Percentiles rank a stretch among this genome's conserved stretches.
phyloP scores from a whole-genome alignment of 2,329 filamentous ascomycete species.

The Verticillium dahliae region DNA sequence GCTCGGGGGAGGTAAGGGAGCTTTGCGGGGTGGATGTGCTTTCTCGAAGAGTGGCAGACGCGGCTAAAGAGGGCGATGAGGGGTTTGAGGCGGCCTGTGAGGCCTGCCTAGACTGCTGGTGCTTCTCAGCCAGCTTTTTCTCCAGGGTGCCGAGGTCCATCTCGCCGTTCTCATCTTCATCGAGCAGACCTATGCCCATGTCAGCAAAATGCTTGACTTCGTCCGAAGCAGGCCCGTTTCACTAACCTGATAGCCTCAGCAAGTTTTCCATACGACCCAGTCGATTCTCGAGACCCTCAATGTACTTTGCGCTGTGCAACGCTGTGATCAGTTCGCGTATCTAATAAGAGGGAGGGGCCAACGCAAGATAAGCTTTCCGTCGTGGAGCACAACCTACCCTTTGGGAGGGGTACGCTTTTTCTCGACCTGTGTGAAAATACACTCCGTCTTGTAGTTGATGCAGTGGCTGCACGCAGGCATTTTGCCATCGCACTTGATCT shows the following conservation, averaged over 20 bases:
- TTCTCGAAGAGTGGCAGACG: conserved; percentile 33
- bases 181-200: conserved; percentile 55
- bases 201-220: background rate
- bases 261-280: conserved; percentile 91
- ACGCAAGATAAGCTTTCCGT: background rate
- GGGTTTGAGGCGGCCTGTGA: conserved; percentile 42
- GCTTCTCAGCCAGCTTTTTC: conserved; percentile 60
- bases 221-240: background rate
- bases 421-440: conserved; percentile 94
- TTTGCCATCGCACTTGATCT: conserved; percentile 97
- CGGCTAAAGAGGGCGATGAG: conserved; percentile 42
- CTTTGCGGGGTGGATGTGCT: conserved; percentile 43
- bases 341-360: background rate
- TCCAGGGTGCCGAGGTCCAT: conserved; percentile 86
- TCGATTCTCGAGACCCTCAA: conserved; percentile 91
- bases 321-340: background rate
- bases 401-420: conserved; percentile 98
- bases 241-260: conserved; percentile 67
- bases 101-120: conserved; percentile 40
- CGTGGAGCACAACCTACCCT: conserved; percentile 53
- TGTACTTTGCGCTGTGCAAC: conserved; percentile 77
- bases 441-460: conserved; percentile 96
- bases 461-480: conserved; percentile 93
- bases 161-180: conserved; percentile 76
- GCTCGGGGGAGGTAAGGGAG: conserved; percentile 47